phyloP scores from a whole-genome alignment of 129 eudicot genomes.

The Rutidosis leptorrhynchoides region DNA sequence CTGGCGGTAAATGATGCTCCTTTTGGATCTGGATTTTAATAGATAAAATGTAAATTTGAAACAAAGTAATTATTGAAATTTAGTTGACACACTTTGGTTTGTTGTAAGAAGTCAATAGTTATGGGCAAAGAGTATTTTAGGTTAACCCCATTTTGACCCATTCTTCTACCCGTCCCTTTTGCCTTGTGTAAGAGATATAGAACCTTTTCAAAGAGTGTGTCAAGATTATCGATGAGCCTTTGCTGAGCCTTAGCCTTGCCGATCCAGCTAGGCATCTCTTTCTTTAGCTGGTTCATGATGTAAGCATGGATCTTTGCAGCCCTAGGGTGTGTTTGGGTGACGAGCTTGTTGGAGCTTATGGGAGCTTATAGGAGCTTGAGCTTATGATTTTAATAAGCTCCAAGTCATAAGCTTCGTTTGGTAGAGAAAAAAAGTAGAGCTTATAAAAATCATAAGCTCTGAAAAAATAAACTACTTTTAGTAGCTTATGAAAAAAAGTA shows the following conservation, averaged over 20 bases:
- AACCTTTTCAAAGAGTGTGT: constrained; percentile 72
- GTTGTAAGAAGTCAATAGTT: not conserved
- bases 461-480: no score
- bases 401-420: no score
- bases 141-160: not conserved
- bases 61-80: not conserved
- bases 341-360: no score
- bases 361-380: no score
- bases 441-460: no score
- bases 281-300: constrained; percentile 82
- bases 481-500: no score
- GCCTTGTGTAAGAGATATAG: constrained; percentile 7
- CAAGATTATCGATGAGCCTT: constrained; percentile 69
- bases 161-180: not conserved
- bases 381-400: no score
- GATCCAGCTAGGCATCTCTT: constrained; percentile 95
- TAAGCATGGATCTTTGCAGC: constrained; percentile 96
- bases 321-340: no score
- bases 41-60: not conserved
- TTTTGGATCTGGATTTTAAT: constrained; percentile 64
- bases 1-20: constrained; percentile 76
- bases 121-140: not conserved
- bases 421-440: no score
- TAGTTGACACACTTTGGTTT: not conserved
- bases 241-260: constrained; percentile 91